Conservation (phyloP, 805 yeast species). For the Kluyveromyces wickerhamii region DNA sequence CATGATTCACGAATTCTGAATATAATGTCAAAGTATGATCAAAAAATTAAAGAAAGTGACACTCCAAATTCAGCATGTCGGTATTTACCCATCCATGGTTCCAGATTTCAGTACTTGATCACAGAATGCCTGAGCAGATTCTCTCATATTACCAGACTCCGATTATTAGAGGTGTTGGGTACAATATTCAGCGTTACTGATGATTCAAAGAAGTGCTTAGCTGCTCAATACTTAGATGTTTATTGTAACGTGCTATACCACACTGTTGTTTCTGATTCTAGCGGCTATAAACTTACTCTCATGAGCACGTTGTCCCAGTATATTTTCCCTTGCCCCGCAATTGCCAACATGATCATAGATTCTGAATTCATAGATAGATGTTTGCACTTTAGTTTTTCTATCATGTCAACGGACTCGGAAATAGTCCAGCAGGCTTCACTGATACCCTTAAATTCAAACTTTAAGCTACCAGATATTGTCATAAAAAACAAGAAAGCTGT, state of each 20-base stretch:
- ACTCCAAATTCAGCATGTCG: constrained; percentile 10
- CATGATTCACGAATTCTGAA: constrained; percentile 8
- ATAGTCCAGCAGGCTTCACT: constrained; percentile 19
- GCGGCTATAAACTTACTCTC: constrained; percentile 18
- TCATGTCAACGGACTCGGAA: constrained; percentile 24
- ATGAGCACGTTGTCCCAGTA: constrained; percentile 26
- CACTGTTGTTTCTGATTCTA: constrained; percentile 21
- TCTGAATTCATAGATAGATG: constrained; percentile 25
- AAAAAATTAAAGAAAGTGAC: constrained; percentile 14
- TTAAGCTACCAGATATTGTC: constrained; percentile 22
- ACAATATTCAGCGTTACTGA: constrained; percentile 22
- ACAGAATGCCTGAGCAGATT: constrained; percentile 16
- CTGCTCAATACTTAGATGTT: constrained; percentile 66
- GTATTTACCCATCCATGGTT: constrained; percentile 30
- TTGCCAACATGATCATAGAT: constrained; percentile 21
- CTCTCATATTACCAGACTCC: constrained; percentile 14
- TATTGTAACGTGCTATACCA: constrained; percentile 47
- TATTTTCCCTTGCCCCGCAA: constrained; percentile 24
- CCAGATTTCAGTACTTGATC: constrained; percentile 35
- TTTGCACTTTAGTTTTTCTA: constrained; percentile 21
- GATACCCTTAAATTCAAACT: constrained; percentile 18
- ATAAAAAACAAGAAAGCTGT: constrained; percentile 26
- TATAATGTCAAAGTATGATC: constrained; percentile 19
- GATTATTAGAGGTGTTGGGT: constrained; percentile 17
- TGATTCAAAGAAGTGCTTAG: constrained; percentile 49